Conservation (phyloP, 305 asterid genomes). For the Fraxinus velutina region DNA sequence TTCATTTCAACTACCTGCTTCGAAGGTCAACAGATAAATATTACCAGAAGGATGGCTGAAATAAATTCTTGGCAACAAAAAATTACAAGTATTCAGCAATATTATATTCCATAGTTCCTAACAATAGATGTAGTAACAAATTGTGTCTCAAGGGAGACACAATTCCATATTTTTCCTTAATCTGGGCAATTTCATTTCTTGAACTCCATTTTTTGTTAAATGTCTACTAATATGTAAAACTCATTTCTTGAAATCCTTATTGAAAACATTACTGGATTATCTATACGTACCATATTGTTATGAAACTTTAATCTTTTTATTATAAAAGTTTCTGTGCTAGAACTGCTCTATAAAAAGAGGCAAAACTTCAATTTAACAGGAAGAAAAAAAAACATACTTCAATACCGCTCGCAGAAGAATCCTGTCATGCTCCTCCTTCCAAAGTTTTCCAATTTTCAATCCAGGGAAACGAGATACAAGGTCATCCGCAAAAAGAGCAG, state of each 20-base stretch:
- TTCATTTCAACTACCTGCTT: constrained; percentile 16
- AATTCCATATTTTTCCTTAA: background rate
- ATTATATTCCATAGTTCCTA: constrained; percentile 17
- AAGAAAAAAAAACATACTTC: constrained; percentile 45
- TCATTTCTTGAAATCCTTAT: background rate
- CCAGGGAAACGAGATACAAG: constrained; percentile 69
- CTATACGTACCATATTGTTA: constrained; percentile 1
- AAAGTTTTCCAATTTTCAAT: constrained; percentile 72
- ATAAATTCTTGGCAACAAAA: constrained; percentile 15
- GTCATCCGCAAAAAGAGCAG: constrained; percentile 65
- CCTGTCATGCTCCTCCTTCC: constrained; percentile 88
- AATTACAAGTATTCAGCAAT: constrained; percentile 7
- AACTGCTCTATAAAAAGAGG: background rate
- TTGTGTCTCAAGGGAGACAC: background rate
- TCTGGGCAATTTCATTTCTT: constrained; percentile 5
- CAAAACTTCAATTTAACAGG: constrained; percentile 17
- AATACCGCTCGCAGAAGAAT: constrained; percentile 73
- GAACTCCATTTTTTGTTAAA: background rate
- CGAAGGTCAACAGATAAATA: constrained; percentile 13
- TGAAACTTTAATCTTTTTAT: background rate
- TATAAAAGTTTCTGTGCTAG: background rate
- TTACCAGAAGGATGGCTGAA: constrained; percentile 1
- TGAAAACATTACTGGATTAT: background rate
- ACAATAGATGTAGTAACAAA: constrained; percentile 16
- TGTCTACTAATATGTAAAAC: background rate